These are phyloP conservation scores for Phytophthora podocarpi DNA, from an alignment of 352 stramenopile species.

Conservation along the genomic window DNA sequence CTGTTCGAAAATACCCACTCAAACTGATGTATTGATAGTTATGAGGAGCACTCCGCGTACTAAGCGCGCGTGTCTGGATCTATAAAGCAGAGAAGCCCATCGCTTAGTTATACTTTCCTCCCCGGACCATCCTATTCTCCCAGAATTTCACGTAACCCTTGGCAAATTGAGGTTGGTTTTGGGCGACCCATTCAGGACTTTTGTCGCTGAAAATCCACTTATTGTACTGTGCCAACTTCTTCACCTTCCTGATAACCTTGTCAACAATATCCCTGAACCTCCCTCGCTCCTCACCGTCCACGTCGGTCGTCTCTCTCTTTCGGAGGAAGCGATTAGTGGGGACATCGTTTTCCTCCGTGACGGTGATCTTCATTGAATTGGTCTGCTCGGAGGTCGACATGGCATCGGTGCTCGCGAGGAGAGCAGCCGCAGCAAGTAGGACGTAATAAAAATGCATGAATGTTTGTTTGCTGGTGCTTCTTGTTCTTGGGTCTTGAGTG, in stretches of 20 bases:
- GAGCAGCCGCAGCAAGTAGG: neutral
- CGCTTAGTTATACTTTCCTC: slow-evolving; percentile 1
- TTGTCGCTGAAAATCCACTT: neutral
- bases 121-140: neutral
- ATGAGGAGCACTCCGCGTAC: too few relatives aligned
- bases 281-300: neutral
- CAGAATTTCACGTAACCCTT: neutral
- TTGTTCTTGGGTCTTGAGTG: too few relatives aligned
- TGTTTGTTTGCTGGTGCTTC: too few relatives aligned
- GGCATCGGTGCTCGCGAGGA: neutral
- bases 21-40: too few relatives aligned
- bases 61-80: too few relatives aligned
- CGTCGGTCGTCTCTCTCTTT: neutral
- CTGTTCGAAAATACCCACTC: too few relatives aligned
- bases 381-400: neutral
- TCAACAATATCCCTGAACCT: neutral
- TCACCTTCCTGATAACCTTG: too few relatives aligned
- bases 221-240: neutral
- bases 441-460: neutral
- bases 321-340: neutral
- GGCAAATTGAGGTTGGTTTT: neutral
- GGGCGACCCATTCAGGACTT: neutral
- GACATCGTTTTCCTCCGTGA: neutral
- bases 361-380: neutral
- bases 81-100: too few relatives aligned